Conservation (phyloP, 1,284 basidiomycete genomes). For the Boletus semigastroideus region DNA sequence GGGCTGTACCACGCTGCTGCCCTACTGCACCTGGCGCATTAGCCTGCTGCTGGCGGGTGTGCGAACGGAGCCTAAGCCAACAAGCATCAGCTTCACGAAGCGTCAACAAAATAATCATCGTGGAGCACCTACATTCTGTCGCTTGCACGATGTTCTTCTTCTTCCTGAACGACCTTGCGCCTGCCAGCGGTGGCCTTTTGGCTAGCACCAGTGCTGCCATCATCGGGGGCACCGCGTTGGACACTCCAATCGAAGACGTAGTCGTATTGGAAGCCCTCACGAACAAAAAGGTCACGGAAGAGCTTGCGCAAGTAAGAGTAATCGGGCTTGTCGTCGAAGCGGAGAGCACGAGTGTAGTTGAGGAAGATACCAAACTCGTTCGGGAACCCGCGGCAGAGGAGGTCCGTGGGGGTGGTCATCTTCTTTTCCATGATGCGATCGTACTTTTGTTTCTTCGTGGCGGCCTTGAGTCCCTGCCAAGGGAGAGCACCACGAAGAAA, state of each 20-base stretch:
- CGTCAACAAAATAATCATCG: slow-evolving; percentile 24
- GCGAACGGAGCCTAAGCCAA: slow-evolving; percentile 69
- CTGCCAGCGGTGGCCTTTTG: slow-evolving; percentile 60
- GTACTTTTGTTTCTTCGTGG: slow-evolving; percentile 99
- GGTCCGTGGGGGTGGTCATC: slow-evolving; percentile 97
- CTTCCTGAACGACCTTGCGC: slow-evolving; percentile 77
- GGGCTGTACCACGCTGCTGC: slow-evolving; percentile 54
- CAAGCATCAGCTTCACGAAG: slow-evolving; percentile 15
- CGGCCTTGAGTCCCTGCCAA: slow-evolving; percentile 98
- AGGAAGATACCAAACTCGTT: slow-evolving; percentile 98
- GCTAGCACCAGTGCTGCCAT: slow-evolving; percentile 54
- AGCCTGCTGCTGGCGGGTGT: slow-evolving; percentile 74
- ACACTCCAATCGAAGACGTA: slow-evolving; percentile 99
- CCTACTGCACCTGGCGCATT: slow-evolving; percentile 56
- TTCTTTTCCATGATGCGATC: slow-evolving; percentile 99
- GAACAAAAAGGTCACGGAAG: slow-evolving; percentile 96
- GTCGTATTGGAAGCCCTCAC: slow-evolving; percentile 97
- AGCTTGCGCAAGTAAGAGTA: slow-evolving; percentile 98
- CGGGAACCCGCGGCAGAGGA: slow-evolving; percentile 95
- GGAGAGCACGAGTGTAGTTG: slow-evolving; percentile 94
- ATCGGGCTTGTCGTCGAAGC: slow-evolving; percentile 98
- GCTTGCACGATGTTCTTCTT: slow-evolving; percentile 73
- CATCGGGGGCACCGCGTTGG: slow-evolving; percentile 71
- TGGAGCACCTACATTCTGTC: slow-evolving; percentile 70
- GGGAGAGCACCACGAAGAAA: slow-evolving; percentile 95